These are phyloP conservation scores for Starmerella geochares DNA, from an alignment of 805 yeast genomes.

Conservation along the genomic window DNA sequence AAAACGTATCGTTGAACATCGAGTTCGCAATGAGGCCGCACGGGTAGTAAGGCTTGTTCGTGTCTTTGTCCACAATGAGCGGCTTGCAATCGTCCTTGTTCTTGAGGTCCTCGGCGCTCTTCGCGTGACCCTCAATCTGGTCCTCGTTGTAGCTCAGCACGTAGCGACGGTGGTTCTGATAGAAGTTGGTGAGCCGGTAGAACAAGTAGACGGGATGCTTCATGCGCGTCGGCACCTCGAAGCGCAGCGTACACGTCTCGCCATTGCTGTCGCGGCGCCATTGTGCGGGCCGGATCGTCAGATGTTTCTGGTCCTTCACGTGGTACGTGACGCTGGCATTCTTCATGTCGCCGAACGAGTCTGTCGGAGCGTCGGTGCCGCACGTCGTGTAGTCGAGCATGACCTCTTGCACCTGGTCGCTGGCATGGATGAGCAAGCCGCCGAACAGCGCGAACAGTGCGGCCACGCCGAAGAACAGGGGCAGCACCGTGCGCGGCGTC, in stretches of 20 bases:
- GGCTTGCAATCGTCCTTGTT: constrained; percentile 51
- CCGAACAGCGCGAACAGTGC: constrained; percentile 85
- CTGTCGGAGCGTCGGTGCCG: constrained; percentile 38
- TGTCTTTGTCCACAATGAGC: constrained; percentile 35
- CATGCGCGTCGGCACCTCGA: constrained; percentile 61
- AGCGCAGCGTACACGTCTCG: constrained; percentile 55
- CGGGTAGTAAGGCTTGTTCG: constrained; percentile 62
- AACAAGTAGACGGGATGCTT: constrained; percentile 64
- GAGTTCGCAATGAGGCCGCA: constrained; percentile 95
- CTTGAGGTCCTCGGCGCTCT: constrained; percentile 41
- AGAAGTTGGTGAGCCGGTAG: constrained; percentile 81
- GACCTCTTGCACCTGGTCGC: constrained; percentile 66
- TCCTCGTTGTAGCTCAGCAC: constrained; percentile 73
- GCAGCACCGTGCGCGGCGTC: constrained; percentile 84
- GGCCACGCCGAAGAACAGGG: constrained; percentile 63
- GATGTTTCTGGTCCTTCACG: constrained; percentile 29
- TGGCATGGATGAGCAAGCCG: constrained; percentile 67
- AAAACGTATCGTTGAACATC: constrained; percentile 76
- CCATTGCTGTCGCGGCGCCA: constrained; percentile 49
- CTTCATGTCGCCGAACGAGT: constrained; percentile 46
- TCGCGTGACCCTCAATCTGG: constrained; percentile 72
- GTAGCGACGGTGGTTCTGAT: constrained; percentile 89
- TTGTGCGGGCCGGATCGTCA: constrained; percentile 36
- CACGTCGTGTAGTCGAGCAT: constrained; percentile 70
- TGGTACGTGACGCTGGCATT: constrained; percentile 47